Base-by-base conservation (phyloP, 1,284 basidiomycete genomes). In the Cystobasidium slooffiae region DNA sequence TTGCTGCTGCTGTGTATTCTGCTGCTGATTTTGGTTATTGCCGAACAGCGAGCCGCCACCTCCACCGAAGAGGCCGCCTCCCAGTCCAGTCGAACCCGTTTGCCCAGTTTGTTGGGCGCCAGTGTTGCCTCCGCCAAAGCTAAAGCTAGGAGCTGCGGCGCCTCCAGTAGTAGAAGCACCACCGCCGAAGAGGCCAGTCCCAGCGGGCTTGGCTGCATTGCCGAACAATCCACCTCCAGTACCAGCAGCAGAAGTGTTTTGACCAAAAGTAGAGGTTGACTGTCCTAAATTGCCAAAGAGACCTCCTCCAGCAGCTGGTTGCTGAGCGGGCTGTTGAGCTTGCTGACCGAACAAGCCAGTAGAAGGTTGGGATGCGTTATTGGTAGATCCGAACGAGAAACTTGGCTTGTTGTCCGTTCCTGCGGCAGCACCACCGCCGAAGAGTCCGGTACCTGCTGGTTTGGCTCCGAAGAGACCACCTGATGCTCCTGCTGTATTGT, bases 251-350 rank as follows among this genome's bases (percentile, higher is more conserved):
- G 16, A n/a, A 20, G 47, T 55, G 10, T 61, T 68, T 46, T 75
- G 66, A 47, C 63, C 63, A 37, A 66, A 62, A 10, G 74, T 18
- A 56, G 61, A 37, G 18, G 67, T 61, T 18, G 44, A 39, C 24
- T 64, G 58, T 31, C 59, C 65, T 22, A 76, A 22, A 16, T 76
- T 76, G 44, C 76, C 81, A 79, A 81, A 81, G 49, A 77, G 41
- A 58, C 79, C 51, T 76, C 76, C 67, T 47, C 61, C 61, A 22
- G 61, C n/a, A 7, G 61, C 61, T 75, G 61, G 61, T 63, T 63
- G 61, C 46, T 63, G 76, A 46, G 74, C 62, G 69, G 75, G 76
- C 74, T 76, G 77, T 64, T 81, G 81, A 69, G 78, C 69, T 64
- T 24, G 22, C 24, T 67, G 64, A 12, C 64, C 64, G 43, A 72